phyloP scores from a whole-genome alignment of 2,329 filamentous ascomycete species.

The Coniochaeta hoffmannii region DNA sequence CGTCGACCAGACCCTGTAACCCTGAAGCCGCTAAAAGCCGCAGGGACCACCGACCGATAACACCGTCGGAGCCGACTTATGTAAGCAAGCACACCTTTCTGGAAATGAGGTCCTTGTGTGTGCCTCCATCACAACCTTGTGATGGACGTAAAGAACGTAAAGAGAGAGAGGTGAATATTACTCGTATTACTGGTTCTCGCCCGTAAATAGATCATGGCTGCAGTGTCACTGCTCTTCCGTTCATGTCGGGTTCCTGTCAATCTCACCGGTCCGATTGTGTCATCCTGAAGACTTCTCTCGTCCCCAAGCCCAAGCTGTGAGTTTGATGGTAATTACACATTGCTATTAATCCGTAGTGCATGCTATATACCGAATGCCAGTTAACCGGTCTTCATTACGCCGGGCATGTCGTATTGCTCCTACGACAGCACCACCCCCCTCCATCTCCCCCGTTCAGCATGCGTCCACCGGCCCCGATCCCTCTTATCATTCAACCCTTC shows the following conservation, averaged over 20 bases:
- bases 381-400: neutral
- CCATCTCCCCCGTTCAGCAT: slow-evolving; percentile 27
- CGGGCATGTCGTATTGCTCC: neutral
- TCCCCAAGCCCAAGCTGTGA: neutral
- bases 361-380: neutral
- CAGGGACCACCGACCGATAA: neutral
- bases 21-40: slow-evolving; percentile 2
- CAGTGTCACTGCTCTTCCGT: neutral
- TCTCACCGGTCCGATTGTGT: neutral
- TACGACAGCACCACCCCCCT: slow-evolving; percentile 18
- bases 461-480: slow-evolving; percentile 25
- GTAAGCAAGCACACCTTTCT: neutral
- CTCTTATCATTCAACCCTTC: slow-evolving; percentile 22
- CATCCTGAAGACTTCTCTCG: neutral
- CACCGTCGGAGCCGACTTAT: neutral
- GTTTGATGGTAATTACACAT: neutral
- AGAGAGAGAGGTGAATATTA: too few relatives aligned
- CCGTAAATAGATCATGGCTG: too few relatives aligned
- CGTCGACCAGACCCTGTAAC: slow-evolving; percentile 8
- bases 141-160: too few relatives aligned
- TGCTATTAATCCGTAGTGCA: neutral
- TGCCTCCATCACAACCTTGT: too few relatives aligned
- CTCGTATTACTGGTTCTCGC: too few relatives aligned
- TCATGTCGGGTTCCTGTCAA: neutral
- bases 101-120: too few relatives aligned